Evolutionary conservation across 352 stramenopile species (phyloP).

Genomic region (Pythium aristosporum): DNA sequence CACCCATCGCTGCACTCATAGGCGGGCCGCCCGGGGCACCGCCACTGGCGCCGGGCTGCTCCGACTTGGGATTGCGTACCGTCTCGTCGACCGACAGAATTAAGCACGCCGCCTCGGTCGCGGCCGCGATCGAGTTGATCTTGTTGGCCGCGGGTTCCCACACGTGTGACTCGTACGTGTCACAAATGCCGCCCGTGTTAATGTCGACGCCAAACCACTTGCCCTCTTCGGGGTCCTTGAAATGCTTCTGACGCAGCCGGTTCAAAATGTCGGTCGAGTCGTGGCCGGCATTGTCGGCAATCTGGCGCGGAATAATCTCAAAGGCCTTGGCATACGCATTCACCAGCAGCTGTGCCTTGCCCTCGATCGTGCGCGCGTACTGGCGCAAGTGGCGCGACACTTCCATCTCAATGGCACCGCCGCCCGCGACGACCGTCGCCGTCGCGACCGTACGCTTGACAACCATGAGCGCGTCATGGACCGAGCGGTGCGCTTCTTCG

Average conservation of each 20-base stretch:
- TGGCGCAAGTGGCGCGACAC: conserved; percentile 91
- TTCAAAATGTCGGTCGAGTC: conserved; percentile 98
- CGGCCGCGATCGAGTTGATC: conserved; percentile 95
- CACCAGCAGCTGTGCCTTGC: conserved; percentile 97
- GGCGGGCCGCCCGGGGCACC: conserved; percentile 54
- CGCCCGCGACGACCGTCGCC: conserved; percentile 90
- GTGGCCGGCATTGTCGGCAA: conserved; percentile 98
- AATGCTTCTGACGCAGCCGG: conserved; percentile 95
- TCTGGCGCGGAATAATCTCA: conserved; percentile 97
- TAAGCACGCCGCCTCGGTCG: conserved; percentile 97
- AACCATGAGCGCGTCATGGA: conserved; percentile 99
- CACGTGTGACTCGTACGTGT: conserved; percentile 97
- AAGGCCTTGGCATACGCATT: conserved; percentile 96
- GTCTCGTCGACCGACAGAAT: conserved; percentile 99
- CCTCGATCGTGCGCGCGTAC: conserved; percentile 94
- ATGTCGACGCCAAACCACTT: conserved; percentile 99
- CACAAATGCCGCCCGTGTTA: conserved; percentile 95
- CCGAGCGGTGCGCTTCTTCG: conserved; percentile 96
- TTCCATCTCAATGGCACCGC: conserved; percentile 92
- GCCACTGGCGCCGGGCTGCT: conserved; percentile 83
- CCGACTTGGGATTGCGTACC: conserved; percentile 96
- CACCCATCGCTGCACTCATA: conserved; percentile 91
- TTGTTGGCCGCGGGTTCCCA: conserved; percentile 99
- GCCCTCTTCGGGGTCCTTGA: conserved; percentile 88
- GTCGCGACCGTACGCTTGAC: conserved; percentile 95